Percentiles rank a stretch among this genome's conserved stretches.
Conservation (phyloP, 2,329 filamentous ascomycete species). For the Anisogramma anomala region DNA sequence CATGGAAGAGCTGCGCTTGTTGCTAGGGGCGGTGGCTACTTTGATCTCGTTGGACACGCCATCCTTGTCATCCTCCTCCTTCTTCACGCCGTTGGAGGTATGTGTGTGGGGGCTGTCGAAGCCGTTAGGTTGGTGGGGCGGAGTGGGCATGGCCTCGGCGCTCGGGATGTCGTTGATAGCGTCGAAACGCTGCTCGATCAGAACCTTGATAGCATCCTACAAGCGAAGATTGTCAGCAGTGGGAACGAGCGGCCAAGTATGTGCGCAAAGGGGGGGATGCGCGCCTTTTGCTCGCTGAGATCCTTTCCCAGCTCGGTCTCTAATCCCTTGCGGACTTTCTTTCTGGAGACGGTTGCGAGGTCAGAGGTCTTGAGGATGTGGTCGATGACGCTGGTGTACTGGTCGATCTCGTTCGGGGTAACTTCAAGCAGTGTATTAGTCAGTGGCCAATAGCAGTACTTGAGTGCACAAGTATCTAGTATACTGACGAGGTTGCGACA, state of each 20-base stretch:
- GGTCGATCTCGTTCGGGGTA: conserved; percentile 34
- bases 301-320: conserved; percentile 45
- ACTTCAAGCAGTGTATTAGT: conserved; percentile 27
- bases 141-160: conserved; percentile 36
- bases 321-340: conserved; percentile 48
- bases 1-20: conserved; percentile 47
- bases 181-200: conserved; percentile 67
- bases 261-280: neutral
- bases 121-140: conserved; percentile 31
- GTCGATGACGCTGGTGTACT: conserved; percentile 50
- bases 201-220: conserved; percentile 56
- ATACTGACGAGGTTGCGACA: conserved; percentile 7
- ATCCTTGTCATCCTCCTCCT: conserved; percentile 18
- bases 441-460: neutral
- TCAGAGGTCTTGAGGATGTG: conserved; percentile 46
- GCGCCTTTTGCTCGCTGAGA: conserved; percentile 47
- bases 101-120: conserved; percentile 19
- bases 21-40: conserved; percentile 49
- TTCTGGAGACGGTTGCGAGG: conserved; percentile 51
- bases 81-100: conserved; percentile 20
- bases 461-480: neutral
- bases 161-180: conserved; percentile 44
- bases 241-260: conserved; percentile 1
- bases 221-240: neutral
- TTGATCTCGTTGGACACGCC: conserved; percentile 33